These are phyloP conservation scores for Myriosclerotinia scirpicola DNA, from an alignment of 2,329 filamentous ascomycete genomes.

Conservation along the genomic window DNA sequence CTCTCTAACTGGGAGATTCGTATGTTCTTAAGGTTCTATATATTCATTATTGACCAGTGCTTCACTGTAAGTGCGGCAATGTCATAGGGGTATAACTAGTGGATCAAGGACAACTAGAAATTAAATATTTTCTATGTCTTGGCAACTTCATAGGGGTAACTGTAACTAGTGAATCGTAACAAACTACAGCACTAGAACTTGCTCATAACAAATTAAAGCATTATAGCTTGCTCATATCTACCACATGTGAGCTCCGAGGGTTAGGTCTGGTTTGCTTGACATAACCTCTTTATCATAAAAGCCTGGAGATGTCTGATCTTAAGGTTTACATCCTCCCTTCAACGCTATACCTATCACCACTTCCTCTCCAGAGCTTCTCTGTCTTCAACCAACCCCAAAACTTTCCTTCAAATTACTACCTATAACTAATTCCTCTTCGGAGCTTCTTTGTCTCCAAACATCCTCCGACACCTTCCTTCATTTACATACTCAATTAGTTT, in stretches of 20 bases:
- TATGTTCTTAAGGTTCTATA: not conserved
- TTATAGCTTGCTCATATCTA: too few species aligned
- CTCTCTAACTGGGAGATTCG: not conserved
- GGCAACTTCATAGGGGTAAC: too few species aligned
- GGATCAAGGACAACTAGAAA: not conserved
- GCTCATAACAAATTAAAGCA: too few species aligned
- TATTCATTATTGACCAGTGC: not conserved
- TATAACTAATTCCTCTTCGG: not conserved
- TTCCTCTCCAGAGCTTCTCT: not conserved
- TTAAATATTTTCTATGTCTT: too few species aligned
- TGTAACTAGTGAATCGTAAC: too few species aligned
- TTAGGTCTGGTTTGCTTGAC: not conserved
- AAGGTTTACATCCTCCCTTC: not conserved
- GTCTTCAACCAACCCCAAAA: not conserved
- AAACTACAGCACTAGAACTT: too few species aligned
- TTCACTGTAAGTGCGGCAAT: not conserved
- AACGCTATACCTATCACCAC: rapidly evolving
- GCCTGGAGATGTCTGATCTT: too few species aligned
- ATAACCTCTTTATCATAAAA: not conserved
- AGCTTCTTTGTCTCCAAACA: not conserved
- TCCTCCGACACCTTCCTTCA: not conserved
- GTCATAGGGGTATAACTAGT: not conserved
- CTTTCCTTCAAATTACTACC: not conserved
- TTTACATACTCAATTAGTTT: not conserved
- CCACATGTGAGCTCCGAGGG: too few species aligned